Evolutionary conservation across 495 filamentous ascomycete species (phyloP), one percentile per base, ranked within the genome.

Genomic region (Tuber melanosporum): DNA sequence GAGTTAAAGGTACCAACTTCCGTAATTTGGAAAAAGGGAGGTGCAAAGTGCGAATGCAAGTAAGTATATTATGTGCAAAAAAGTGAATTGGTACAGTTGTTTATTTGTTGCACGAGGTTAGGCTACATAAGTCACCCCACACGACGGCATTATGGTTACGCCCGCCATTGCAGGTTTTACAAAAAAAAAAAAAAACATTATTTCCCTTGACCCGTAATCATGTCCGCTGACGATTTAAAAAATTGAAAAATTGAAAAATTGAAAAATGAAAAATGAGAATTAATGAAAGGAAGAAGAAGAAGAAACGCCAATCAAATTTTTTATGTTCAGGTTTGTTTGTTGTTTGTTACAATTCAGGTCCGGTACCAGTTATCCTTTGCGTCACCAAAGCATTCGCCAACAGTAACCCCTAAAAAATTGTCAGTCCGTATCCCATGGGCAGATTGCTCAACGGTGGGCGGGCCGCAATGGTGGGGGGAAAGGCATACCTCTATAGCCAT

Each of bases 321-420:
- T 39, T 46, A 32, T 41, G 57, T 44, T 42, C 20, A 36, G 57
- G 14, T 36, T 36, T 17, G 10, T 8, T 66, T 17, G 10, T 8
- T 66, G 26, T 41, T 41, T n/a, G n/a, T n/a, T 14, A 44, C 26
- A 17, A 42, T 70, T 49, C 76, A 81, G 9, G 46, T 19, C 44
- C 80, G 78, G 32, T 81, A 81, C 80, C 80, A 81, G 43, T 81
- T 81, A 3, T 36, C 73, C n/a, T 0, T 43, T 3, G 80, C 47
- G 52, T 81, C 80, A 22, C 73, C 75, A 43, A 81, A 47, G 32
- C 80, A 81, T 19, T 81, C 80, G 22, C 80, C 80, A 47, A 81
- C 69, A 17, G 80, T 78, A 43, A 81, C 80, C 36, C 77, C 79
- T 81, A 46, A 47, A 19, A 47, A 47, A 47, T 46, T 12, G 15